Conservation (phyloP, 1,139 yeast genomes). For the Zygoascus sp. region DNA sequence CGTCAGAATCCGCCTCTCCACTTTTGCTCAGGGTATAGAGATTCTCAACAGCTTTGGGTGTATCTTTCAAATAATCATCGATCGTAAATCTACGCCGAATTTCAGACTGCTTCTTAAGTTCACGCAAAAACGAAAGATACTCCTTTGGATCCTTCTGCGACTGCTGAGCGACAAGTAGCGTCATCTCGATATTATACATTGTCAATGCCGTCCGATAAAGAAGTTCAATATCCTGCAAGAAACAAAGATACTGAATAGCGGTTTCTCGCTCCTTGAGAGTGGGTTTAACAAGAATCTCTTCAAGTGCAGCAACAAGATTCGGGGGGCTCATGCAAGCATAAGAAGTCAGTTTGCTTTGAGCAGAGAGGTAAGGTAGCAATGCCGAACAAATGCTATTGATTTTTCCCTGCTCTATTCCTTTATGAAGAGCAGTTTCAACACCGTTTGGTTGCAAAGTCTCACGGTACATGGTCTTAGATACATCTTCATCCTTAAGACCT, state of each 20-base stretch:
- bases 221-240: constrained; percentile 82
- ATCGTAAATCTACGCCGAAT: constrained; percentile 69
- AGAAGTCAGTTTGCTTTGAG: constrained; percentile 83
- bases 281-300: constrained; percentile 39
- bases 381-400: constrained; percentile 75
- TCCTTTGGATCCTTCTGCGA: constrained; percentile 98
- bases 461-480: constrained; percentile 71
- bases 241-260: constrained; percentile 76
- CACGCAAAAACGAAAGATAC: constrained; percentile 85
- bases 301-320: constrained; percentile 68
- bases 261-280: constrained; percentile 40
- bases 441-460: constrained; percentile 50
- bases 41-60: constrained; percentile 64
- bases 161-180: constrained; percentile 86
- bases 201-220: constrained; percentile 78
- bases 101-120: constrained; percentile 62
- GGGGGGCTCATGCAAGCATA: constrained; percentile 92
- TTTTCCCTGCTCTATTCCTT: constrained; percentile 37
- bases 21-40: constrained; percentile 45
- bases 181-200: constrained; percentile 72
- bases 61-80: constrained; percentile 70
- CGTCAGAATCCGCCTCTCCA: constrained; percentile 44
- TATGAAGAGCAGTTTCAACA: constrained; percentile 24
- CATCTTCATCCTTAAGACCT: constrained; percentile 83
- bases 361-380: constrained; percentile 50